phyloP scores from a whole-genome alignment of 2,329 filamentous ascomycete genomes.

The Alternaria ethzedia region DNA sequence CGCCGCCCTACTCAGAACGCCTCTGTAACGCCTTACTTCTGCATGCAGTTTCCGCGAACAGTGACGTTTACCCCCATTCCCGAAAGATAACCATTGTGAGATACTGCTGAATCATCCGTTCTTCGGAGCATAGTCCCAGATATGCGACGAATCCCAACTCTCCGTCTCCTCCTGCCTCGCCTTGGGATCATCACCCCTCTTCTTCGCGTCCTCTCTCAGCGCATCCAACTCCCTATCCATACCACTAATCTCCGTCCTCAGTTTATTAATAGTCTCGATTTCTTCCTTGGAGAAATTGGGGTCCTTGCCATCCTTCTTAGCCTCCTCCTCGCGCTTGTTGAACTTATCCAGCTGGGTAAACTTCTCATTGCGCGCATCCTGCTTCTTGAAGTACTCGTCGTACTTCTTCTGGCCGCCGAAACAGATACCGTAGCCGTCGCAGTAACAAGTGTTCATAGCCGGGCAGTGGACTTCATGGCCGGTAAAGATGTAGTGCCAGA shows the following conservation, averaged over 20 bases:
- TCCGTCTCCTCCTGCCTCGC: constrained; percentile 43
- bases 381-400: constrained; percentile 57
- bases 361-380: constrained; percentile 50
- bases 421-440: constrained; percentile 69
- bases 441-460: constrained; percentile 59
- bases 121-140: constrained; percentile 46
- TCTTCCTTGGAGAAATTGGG: constrained; percentile 28
- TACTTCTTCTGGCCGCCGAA: constrained; percentile 61
- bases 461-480: constrained; percentile 48
- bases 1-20: constrained; percentile 11
- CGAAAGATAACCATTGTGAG: no score
- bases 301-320: constrained; percentile 36
- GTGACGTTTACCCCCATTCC: neutral
- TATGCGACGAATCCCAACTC: constrained; percentile 40
- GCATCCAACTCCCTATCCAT: constrained; percentile 39
- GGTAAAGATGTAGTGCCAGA: constrained; percentile 52
- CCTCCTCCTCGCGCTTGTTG: constrained; percentile 47
- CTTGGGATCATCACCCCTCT: constrained; percentile 43
- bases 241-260: constrained; percentile 26
- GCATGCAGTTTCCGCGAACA: neutral
- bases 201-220: constrained; percentile 38
- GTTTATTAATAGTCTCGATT: constrained; percentile 23
- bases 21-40: constrained; percentile 9
- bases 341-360: constrained; percentile 50
- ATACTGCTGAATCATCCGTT: no score